Conservation (phyloP, 495 filamentous ascomycete species). For the Podospora pseudopauciseta region DNA sequence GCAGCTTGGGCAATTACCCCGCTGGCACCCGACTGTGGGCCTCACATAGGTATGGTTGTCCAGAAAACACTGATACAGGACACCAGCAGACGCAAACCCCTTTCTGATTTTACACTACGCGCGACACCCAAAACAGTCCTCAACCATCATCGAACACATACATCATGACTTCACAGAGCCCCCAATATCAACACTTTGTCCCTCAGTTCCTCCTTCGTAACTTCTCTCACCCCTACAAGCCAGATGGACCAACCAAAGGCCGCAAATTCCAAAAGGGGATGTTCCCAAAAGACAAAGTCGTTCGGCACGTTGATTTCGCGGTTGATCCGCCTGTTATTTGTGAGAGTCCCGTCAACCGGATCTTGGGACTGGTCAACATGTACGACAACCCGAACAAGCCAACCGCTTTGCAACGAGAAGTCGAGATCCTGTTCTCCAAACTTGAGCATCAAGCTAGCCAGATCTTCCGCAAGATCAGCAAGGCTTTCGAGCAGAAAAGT, state of each 20-base stretch:
- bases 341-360: constrained; percentile 34
- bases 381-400: constrained; percentile 37
- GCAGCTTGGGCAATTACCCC: not conserved
- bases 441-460: constrained; percentile 32
- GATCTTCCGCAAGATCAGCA: constrained; percentile 35
- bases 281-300: constrained; percentile 24
- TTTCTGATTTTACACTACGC: not conserved
- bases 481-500: constrained; percentile 28
- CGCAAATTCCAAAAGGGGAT: constrained; percentile 23
- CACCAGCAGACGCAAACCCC: not conserved
- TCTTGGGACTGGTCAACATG: constrained; percentile 43
- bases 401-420: constrained; percentile 27
- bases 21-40: not conserved
- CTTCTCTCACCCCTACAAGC: constrained; percentile 34
- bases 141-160: not conserved
- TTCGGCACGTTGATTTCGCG: constrained; percentile 25
- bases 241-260: constrained; percentile 13
- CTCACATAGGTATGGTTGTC: not conserved
- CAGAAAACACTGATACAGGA: not conserved
- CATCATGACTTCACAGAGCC: not conserved
- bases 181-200: constrained; percentile 48
- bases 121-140: not conserved
- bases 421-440: constrained; percentile 38
- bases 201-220: constrained; percentile 47
- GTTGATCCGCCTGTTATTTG: constrained; percentile 24